A percentile compares a stretch with the other conserved stretches of the same genome.
phyloP scores from a whole-genome alignment of 768 basidiomycete genomes.

The Pisolithus marmoratus region DNA sequence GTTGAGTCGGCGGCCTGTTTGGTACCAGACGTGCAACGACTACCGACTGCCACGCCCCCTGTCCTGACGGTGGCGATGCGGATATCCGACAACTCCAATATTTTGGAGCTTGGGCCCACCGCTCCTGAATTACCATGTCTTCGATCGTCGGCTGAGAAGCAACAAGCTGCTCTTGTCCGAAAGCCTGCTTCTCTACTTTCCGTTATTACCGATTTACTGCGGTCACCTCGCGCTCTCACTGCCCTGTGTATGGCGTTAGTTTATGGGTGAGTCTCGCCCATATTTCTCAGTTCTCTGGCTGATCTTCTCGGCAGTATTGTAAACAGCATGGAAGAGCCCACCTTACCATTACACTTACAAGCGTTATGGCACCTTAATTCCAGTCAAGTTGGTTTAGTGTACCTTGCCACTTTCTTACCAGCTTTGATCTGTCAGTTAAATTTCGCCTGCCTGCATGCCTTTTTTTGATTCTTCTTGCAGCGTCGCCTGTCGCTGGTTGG shows the following conservation, averaged over 20 bases:
- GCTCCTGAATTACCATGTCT: neutral
- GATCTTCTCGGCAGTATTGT: constrained; percentile 33
- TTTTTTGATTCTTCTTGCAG: constrained; percentile 26
- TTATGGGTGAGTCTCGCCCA: constrained; percentile 43
- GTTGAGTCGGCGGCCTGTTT: constrained; percentile 1
- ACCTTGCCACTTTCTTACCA: constrained; percentile 59
- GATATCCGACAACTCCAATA: neutral
- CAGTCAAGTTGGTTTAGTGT: constrained; percentile 57
- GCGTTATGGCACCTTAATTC: constrained; percentile 43
- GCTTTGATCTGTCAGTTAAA: constrained; percentile 52
- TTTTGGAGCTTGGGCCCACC: neutral
- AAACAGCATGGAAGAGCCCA: constrained; percentile 48
- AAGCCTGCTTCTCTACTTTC: constrained; percentile 33
- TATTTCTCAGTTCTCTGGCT: neutral
- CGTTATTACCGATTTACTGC: constrained; percentile 37
- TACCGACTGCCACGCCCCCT: neutral
- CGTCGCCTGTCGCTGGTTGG: constrained; percentile 55
- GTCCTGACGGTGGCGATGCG: neutral
- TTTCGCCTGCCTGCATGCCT: neutral
- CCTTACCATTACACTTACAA: constrained; percentile 52
- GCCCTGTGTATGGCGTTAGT: constrained; percentile 42
- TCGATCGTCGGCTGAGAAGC: neutral
- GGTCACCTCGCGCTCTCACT: constrained; percentile 44
- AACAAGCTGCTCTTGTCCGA: constrained; percentile 8
- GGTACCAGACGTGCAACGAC: constrained; percentile 4